phyloP scores from a whole-genome alignment of 2,329 filamentous ascomycete genomes.

The Phaeosphaeria sp. region DNA sequence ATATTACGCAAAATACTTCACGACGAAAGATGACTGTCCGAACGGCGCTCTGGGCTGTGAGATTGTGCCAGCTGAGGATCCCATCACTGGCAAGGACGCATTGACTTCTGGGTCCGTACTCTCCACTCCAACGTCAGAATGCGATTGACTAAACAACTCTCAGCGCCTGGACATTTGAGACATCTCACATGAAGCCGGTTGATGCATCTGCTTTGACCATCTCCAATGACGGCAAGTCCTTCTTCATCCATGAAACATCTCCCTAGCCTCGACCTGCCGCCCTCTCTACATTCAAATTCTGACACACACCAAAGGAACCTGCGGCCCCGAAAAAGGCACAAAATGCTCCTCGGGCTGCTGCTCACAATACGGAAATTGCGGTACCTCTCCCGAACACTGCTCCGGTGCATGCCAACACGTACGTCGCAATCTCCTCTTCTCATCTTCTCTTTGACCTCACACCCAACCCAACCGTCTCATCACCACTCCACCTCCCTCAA shows the following conservation, averaged over 20 bases:
- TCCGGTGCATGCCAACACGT: slow-evolving; percentile 40
- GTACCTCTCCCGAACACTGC: slow-evolving; percentile 35
- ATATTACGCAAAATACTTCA: slow-evolving; percentile 74
- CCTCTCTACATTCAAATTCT: too few species aligned
- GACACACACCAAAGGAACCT: not conserved
- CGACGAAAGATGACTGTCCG: slow-evolving; percentile 56
- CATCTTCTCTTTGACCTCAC: too few species aligned
- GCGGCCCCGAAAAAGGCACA: slow-evolving; percentile 25
- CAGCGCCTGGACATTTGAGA: slow-evolving; percentile 58
- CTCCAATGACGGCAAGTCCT: slow-evolving; percentile 22
- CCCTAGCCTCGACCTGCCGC: too few species aligned
- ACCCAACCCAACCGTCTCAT: too few species aligned
- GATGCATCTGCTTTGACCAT: slow-evolving; percentile 17
- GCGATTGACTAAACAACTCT: not conserved
- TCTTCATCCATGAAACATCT: not conserved
- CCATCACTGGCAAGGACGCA: slow-evolving; percentile 65
- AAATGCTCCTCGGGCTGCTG: slow-evolving; percentile 41
- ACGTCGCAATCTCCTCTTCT: too few species aligned
- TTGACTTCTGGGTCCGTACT: slow-evolving; percentile 56
- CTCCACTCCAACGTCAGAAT: not conserved
- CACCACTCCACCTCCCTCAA: too few species aligned
- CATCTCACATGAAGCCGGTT: slow-evolving; percentile 30
- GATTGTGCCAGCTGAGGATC: slow-evolving; percentile 65
- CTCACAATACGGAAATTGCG: slow-evolving; percentile 44
- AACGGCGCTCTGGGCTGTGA: slow-evolving; percentile 63